Percentiles rank a stretch among this genome's conserved stretches.
Conservation (phyloP, 805 yeast species). For the Monosporozyma aquatica region DNA sequence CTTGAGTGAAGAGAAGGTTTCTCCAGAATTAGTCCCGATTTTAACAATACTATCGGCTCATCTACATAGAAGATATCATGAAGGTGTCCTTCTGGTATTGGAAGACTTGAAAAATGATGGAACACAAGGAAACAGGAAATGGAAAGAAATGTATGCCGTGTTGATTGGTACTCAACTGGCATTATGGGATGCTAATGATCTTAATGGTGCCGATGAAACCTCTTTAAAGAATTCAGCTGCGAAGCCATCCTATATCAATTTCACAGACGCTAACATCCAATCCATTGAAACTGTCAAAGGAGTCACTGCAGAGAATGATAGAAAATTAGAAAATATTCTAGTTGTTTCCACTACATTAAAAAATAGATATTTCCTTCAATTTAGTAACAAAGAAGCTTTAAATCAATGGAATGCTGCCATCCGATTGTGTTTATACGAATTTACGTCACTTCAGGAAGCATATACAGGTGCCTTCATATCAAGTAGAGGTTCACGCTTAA, state of each 20-base stretch:
- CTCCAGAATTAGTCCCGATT: slow-evolving; percentile 49
- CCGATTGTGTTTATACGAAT: slow-evolving; percentile 72
- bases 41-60: slow-evolving; percentile 69
- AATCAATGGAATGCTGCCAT: slow-evolving; percentile 77
- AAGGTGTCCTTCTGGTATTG: slow-evolving; percentile 65
- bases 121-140: slow-evolving; percentile 67
- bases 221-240: slow-evolving; percentile 46
- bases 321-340: slow-evolving; percentile 61
- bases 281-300: slow-evolving; percentile 59
- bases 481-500: slow-evolving; percentile 79
- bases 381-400: slow-evolving; percentile 53
- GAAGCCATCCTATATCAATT: slow-evolving; percentile 80
- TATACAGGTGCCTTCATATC: slow-evolving; percentile 91
- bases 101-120: slow-evolving; percentile 80
- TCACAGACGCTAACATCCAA: slow-evolving; percentile 81
- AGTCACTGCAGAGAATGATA: slow-evolving; percentile 40
- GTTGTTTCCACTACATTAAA: slow-evolving; percentile 89
- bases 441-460: slow-evolving; percentile 80
- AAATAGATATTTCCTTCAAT: slow-evolving; percentile 78
- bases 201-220: slow-evolving; percentile 38
- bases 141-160: slow-evolving; percentile 92
- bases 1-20: slow-evolving; percentile 9
- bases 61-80: slow-evolving; percentile 62
- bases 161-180: slow-evolving; percentile 87
- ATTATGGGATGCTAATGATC: slow-evolving; percentile 74